phyloP scores from a whole-genome alignment of 257 asterid species.

The Coffea canephora region DNA sequence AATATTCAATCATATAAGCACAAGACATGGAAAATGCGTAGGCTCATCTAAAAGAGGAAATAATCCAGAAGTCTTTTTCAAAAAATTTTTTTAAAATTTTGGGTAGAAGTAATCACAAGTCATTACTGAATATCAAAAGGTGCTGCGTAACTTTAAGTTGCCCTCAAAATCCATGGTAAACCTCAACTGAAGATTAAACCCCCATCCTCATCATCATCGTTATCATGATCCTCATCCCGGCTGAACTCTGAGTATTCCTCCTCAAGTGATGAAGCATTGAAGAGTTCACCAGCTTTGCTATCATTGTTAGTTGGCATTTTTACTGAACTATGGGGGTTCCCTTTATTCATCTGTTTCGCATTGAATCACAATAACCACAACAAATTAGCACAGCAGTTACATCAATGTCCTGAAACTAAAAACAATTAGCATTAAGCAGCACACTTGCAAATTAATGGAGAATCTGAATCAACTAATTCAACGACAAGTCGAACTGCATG shows the following conservation, averaged over 20 bases:
- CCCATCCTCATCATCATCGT: slow-evolving; percentile 28
- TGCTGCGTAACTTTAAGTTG: background rate
- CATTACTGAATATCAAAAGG: background rate
- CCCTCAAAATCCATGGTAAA: slow-evolving; percentile 7
- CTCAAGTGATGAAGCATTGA: slow-evolving; percentile 43
- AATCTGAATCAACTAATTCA: background rate
- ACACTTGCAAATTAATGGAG: background rate
- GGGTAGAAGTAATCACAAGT: background rate
- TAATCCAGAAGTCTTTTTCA: too few relatives aligned
- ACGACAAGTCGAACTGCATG: background rate
- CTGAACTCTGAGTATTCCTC: slow-evolving; percentile 44
- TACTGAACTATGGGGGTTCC: slow-evolving; percentile 41
- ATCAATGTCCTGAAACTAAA: slow-evolving; percentile 4
- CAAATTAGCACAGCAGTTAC: slow-evolving; percentile 13
- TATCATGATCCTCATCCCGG: slow-evolving; percentile 32
- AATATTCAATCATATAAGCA: too few relatives aligned
- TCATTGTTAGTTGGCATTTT: slow-evolving; percentile 34
- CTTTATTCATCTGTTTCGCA: slow-evolving; percentile 71
- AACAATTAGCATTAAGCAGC: background rate
- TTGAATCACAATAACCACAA: slow-evolving; percentile 13
- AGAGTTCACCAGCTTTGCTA: slow-evolving; percentile 48
- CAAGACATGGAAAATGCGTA: background rate
- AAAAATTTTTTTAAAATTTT: too few relatives aligned
- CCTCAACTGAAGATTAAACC: slow-evolving; percentile 26
- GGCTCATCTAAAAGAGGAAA: too few relatives aligned